Conservation (phyloP, 805 yeast genomes). For the Cyberlindnera euphorbiae region DNA sequence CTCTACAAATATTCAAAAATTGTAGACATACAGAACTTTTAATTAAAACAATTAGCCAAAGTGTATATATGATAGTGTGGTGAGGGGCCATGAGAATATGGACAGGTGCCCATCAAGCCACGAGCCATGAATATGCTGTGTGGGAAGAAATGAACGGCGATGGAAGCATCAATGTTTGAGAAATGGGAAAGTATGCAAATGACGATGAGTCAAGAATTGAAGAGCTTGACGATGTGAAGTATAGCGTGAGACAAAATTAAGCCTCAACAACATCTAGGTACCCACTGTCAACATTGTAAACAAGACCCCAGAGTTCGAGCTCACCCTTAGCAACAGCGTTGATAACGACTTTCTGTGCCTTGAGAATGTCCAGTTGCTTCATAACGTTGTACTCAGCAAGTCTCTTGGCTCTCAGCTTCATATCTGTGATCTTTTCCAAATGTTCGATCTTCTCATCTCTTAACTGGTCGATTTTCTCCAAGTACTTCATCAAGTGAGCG, state of each 20-base stretch:
- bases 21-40: too few relatives aligned
- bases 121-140: too few relatives aligned
- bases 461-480: slow-evolving; percentile 66
- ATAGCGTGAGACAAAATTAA: background rate
- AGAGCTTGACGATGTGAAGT: background rate
- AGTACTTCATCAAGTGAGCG: slow-evolving; percentile 29
- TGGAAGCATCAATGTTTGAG: too few relatives aligned
- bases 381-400: slow-evolving; percentile 74
- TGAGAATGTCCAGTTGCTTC: slow-evolving; percentile 64
- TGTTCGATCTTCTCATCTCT: slow-evolving; percentile 53
- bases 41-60: too few relatives aligned
- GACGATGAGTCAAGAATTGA: background rate
- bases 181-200: background rate
- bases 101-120: too few relatives aligned
- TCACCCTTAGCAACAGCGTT: slow-evolving; percentile 58
- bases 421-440: slow-evolving; percentile 46
- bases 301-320: slow-evolving; percentile 75
- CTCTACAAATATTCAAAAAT: too few relatives aligned
- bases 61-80: too few relatives aligned
- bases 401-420: slow-evolving; percentile 49
- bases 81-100: too few relatives aligned
- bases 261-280: slow-evolving; percentile 41
- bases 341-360: slow-evolving; percentile 50
- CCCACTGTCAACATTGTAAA: slow-evolving; percentile 82
- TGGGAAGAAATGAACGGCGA: too few relatives aligned